Evolutionary conservation across 2,329 filamentous ascomycete species (phyloP).

Genomic region (Bipolaris victoriae): DNA sequence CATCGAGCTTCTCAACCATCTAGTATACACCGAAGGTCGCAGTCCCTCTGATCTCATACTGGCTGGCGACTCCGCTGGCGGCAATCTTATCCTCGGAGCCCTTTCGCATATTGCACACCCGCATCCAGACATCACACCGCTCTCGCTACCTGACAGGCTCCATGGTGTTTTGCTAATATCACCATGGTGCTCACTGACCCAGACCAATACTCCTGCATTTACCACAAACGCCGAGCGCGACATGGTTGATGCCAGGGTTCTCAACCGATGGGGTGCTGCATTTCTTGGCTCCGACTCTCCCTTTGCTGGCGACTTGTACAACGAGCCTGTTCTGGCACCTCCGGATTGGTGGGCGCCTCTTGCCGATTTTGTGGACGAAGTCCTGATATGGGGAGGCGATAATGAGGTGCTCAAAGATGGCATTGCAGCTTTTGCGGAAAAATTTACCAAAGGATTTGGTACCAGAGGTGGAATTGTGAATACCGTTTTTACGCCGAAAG

Average conservation of each 20-base stretch:
- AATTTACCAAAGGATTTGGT: slow-evolving; percentile 53
- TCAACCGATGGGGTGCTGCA: slow-evolving; percentile 55
- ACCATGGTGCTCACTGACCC: slow-evolving; percentile 62
- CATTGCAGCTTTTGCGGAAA: slow-evolving; percentile 58
- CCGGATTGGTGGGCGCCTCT: slow-evolving; percentile 61
- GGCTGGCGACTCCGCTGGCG: slow-evolving; percentile 61
- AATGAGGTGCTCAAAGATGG: slow-evolving; percentile 64
- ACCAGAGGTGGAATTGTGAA: slow-evolving; percentile 38
- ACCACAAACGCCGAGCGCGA: slow-evolving; percentile 59
- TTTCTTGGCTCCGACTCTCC: slow-evolving; percentile 54
- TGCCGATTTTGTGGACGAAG: slow-evolving; percentile 52
- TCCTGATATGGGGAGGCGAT: slow-evolving; percentile 61
- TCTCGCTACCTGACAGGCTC: slow-evolving; percentile 54
- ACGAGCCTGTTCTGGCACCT: slow-evolving; percentile 57
- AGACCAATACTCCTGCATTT: slow-evolving; percentile 52
- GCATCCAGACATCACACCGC: slow-evolving; percentile 57
- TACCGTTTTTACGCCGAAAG: slow-evolving; percentile 47
- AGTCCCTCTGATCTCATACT: slow-evolving; percentile 53
- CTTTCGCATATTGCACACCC: slow-evolving; percentile 63
- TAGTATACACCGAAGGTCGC: slow-evolving; percentile 48
- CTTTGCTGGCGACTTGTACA: slow-evolving; percentile 61
- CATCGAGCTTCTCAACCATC: slow-evolving; percentile 52
- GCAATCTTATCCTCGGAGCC: slow-evolving; percentile 55
- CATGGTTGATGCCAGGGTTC: slow-evolving; percentile 52
- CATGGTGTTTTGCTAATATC: slow-evolving; percentile 61